Conservation (phyloP, 2,329 filamentous ascomycete genomes). For the Sporothrix variecibatus region DNA sequence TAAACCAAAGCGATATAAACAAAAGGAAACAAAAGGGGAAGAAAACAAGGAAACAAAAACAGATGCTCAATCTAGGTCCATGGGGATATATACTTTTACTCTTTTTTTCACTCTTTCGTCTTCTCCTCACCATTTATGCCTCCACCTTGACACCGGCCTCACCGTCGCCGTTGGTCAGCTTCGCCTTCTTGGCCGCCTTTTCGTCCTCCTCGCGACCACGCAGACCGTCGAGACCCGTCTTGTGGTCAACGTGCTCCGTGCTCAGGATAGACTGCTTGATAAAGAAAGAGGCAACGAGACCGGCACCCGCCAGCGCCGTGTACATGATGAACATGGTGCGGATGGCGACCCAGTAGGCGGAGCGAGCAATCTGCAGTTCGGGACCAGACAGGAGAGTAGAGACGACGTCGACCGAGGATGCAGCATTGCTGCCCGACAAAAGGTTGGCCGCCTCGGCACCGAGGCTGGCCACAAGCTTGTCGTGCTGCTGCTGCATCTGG, state of each 20-base stretch:
- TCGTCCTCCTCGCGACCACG: constrained; percentile 34
- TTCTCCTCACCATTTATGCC: neutral
- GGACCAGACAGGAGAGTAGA: constrained; percentile 50
- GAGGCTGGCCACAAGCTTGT: constrained; percentile 33
- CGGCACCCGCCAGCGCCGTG: constrained; percentile 50
- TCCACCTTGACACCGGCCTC: constrained; percentile 11
- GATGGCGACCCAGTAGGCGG: constrained; percentile 16
- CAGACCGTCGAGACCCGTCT: constrained; percentile 55
- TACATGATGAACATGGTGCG: constrained; percentile 59
- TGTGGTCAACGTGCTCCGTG: constrained; percentile 58
- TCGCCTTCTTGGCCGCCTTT: constrained; percentile 32
- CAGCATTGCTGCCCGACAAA: constrained; percentile 61
- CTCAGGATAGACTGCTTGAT: constrained; percentile 54
- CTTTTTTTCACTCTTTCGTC: neutral
- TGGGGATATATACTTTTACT: neutral
- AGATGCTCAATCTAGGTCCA: neutral
- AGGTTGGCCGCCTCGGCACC: constrained; percentile 48
- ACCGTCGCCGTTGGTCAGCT: neutral
- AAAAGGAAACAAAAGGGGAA: neutral
- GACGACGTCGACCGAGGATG: constrained; percentile 61
- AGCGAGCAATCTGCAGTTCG: constrained; percentile 43
- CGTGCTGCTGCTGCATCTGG: constrained; percentile 43
- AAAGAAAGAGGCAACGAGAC: constrained; percentile 50
- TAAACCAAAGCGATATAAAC: neutral
- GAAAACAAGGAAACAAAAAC: neutral